Conservation (phyloP, 2,329 filamentous ascomycete genomes). For the Aureobasidium melanogenum region DNA sequence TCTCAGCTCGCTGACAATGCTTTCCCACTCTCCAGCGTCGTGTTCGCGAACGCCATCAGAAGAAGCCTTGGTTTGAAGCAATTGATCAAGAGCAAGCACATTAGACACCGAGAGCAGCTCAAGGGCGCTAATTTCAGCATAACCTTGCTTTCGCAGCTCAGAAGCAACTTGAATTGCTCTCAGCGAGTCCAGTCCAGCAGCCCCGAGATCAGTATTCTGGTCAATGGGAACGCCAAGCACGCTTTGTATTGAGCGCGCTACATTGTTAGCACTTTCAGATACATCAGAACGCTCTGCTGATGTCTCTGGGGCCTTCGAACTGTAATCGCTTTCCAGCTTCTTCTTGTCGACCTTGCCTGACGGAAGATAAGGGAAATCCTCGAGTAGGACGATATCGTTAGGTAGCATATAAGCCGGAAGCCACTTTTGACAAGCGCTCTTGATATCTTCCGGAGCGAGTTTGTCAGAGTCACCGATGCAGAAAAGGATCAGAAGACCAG, state of each 20-base stretch:
- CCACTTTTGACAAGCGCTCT: slow-evolving; percentile 59
- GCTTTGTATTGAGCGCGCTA: slow-evolving; percentile 15
- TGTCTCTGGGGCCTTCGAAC: slow-evolving; percentile 39
- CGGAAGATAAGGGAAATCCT: slow-evolving; percentile 62
- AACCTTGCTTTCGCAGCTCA: slow-evolving; percentile 48
- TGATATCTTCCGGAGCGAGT: slow-evolving; percentile 37
- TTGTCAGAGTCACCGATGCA: slow-evolving; percentile 46
- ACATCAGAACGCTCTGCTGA: background rate
- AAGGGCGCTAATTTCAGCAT: slow-evolving; percentile 45
- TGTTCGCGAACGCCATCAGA: background rate
- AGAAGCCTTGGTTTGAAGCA: background rate
- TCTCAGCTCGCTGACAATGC: background rate
- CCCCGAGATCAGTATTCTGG: slow-evolving; percentile 37
- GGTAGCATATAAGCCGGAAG: slow-evolving; percentile 79
- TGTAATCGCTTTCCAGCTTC: slow-evolving; percentile 37
- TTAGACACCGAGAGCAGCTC: slow-evolving; percentile 53
- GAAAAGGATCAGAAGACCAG: slow-evolving; percentile 64
- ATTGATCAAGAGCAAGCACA: slow-evolving; percentile 24
- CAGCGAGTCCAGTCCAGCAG: slow-evolving; percentile 58
- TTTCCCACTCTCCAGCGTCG: background rate
- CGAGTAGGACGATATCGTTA: slow-evolving; percentile 56
- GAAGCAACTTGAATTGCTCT: slow-evolving; percentile 56
- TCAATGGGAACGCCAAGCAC: slow-evolving; percentile 16
- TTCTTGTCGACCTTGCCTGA: slow-evolving; percentile 69
- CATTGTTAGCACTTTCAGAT: slow-evolving; percentile 27